A percentile compares a stretch with the other conserved stretches of the same genome.
Evolutionary conservation across 1,139 yeast genomes (phyloP).

Genomic region (Hyphopichia fennica): DNA sequence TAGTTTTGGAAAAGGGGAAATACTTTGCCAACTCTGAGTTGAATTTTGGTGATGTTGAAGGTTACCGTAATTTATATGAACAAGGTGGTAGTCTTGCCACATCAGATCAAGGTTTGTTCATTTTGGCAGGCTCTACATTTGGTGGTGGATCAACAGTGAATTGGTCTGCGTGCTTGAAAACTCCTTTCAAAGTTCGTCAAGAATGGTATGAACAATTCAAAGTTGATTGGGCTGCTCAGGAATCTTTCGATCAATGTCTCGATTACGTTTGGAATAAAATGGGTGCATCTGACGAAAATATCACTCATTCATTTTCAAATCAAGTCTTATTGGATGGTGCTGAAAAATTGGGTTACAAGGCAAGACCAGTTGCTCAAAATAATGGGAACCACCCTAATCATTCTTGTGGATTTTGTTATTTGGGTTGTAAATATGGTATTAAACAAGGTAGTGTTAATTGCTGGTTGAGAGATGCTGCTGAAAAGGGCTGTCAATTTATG

Average conservation of each 20-base stretch:
- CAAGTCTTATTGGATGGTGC: slow-evolving; percentile 47
- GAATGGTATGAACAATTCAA: slow-evolving; percentile 56
- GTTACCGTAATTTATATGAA: slow-evolving; percentile 40
- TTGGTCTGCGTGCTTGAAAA: slow-evolving; percentile 59
- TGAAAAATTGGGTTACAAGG: slow-evolving; percentile 46
- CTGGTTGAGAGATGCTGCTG: slow-evolving; percentile 55
- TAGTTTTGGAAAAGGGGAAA: slow-evolving; percentile 56
- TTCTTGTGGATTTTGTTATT: slow-evolving; percentile 51
- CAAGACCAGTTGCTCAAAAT: slow-evolving; percentile 47
- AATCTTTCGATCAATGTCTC: slow-evolving; percentile 45
- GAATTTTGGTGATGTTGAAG: slow-evolving; percentile 39
- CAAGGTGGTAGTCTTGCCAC: slow-evolving; percentile 34
- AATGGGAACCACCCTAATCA: slow-evolving; percentile 48
- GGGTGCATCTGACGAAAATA: slow-evolving; percentile 46
- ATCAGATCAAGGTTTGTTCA: slow-evolving; percentile 33
- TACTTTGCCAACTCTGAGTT: slow-evolving; percentile 41
- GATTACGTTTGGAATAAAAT: slow-evolving; percentile 52
- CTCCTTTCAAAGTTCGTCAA: slow-evolving; percentile 54
- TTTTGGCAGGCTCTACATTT: slow-evolving; percentile 56
- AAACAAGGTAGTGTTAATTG: slow-evolving; percentile 54
- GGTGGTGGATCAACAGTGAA: slow-evolving; percentile 65
- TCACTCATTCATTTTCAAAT: slow-evolving; percentile 52
- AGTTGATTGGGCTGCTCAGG: slow-evolving; percentile 48
- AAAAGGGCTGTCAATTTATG: slow-evolving; percentile 50
- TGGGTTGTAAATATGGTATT: slow-evolving; percentile 57